phyloP scores from a whole-genome alignment of 176 grass and related monocot genomes.

The Phoenix roebelenii region DNA sequence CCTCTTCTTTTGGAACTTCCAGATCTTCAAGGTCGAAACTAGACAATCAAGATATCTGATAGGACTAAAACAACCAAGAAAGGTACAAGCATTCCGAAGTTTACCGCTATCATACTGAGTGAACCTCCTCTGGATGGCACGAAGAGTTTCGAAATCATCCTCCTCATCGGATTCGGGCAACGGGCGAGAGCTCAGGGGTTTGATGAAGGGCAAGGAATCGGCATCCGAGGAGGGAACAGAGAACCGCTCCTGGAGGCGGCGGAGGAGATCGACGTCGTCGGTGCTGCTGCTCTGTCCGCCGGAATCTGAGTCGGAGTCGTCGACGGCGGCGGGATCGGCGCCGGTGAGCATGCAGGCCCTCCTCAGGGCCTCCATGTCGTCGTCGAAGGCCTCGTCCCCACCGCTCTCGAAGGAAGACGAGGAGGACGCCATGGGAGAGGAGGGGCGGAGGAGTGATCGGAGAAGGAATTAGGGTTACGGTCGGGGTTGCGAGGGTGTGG shows the following conservation, averaged over 20 bases:
- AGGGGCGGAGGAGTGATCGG: neutral
- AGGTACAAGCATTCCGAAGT: neutral
- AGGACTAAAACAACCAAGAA: too few relatives aligned
- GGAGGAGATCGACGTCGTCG: slow-evolving; percentile 47
- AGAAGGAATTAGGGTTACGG: too few relatives aligned
- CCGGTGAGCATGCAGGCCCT: slow-evolving; percentile 49
- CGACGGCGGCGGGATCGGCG: slow-evolving; percentile 22
- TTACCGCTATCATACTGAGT: slow-evolving; percentile 60
- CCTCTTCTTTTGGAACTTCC: too few relatives aligned
- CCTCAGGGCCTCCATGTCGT: slow-evolving; percentile 57
- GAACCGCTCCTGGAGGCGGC: slow-evolving; percentile 44
- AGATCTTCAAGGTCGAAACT: too few relatives aligned
- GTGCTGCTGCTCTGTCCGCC: slow-evolving; percentile 26
- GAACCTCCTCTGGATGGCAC: slow-evolving; percentile 68
- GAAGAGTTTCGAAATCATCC: slow-evolving; percentile 64
- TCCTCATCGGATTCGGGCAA: slow-evolving; percentile 45
- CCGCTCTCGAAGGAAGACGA: slow-evolving; percentile 31
- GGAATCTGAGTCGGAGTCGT: slow-evolving; percentile 18
- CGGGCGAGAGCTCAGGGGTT: slow-evolving; percentile 31
- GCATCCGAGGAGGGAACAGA: slow-evolving; percentile 11
- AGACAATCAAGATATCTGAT: too few relatives aligned
- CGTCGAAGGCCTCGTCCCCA: slow-evolving; percentile 34
- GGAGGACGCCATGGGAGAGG: slow-evolving; percentile 35
- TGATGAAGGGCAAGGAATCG: neutral
- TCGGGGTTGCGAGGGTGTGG: too few relatives aligned